phyloP scores from a whole-genome alignment of 2,329 filamentous ascomycete genomes.

The Didymella pinodella region DNA sequence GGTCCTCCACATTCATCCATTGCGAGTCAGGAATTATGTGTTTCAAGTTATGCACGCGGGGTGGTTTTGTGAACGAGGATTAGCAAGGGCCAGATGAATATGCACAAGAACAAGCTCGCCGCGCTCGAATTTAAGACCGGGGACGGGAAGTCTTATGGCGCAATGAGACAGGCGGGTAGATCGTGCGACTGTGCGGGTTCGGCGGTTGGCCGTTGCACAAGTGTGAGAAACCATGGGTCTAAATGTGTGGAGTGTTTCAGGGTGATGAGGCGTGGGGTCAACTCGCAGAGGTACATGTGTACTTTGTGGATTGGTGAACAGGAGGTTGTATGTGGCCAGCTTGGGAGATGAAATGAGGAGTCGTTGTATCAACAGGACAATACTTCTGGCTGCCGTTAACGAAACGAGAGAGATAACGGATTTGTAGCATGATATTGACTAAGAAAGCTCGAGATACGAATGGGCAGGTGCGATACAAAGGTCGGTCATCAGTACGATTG shows the following conservation, averaged over 20 bases:
- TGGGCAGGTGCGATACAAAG: background rate
- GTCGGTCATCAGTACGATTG: background rate
- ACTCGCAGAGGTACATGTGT: background rate
- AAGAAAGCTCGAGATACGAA: background rate
- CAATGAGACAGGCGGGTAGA: constrained; percentile 1
- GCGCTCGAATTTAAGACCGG: background rate
- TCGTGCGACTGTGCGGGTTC: background rate
- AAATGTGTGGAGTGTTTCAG: background rate
- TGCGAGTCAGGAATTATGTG: no score
- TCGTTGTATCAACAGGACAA: background rate
- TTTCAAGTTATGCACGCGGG: no score
- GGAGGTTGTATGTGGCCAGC: background rate
- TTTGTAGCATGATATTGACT: background rate
- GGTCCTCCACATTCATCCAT: background rate
- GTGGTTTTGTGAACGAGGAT: no score
- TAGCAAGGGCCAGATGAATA: background rate
- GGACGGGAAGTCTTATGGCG: background rate
- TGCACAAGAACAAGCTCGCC: background rate
- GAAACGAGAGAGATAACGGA: background rate
- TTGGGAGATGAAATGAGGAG: background rate
- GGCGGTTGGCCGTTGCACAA: background rate
- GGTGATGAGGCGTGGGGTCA: background rate
- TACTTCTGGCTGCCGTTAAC: background rate
- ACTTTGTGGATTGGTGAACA: background rate
- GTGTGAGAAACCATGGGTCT: background rate